Evolutionary conservation across 139 green algal species (phyloP).

Genomic region (Closterium sp.): DNA sequence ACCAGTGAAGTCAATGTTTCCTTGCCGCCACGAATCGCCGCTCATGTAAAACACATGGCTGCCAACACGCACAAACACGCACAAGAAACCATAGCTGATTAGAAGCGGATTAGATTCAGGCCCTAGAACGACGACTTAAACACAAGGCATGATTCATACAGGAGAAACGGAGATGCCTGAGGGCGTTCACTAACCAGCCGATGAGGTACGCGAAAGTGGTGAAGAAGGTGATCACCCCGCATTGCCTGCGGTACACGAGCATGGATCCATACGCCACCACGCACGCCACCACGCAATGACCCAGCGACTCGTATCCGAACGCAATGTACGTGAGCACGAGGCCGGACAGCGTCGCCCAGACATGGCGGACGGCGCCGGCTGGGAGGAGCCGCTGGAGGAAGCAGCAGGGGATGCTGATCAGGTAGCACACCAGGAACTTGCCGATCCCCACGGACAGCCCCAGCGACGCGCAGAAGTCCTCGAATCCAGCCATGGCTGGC

Average conservation of each 20-base stretch:
- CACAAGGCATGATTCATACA: no score
- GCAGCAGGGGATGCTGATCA: not conserved
- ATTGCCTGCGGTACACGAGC: slow-evolving; percentile 8
- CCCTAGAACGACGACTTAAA: not conserved
- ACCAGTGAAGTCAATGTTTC: slow-evolving; percentile 44
- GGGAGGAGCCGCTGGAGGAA: slow-evolving; percentile 5
- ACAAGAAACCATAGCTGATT: not conserved
- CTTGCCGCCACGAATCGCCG: slow-evolving; percentile 39
- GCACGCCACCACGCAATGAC: slow-evolving; percentile 11
- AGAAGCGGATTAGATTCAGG: not conserved
- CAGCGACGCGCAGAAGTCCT: not conserved
- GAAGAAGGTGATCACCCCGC: slow-evolving; percentile 14
- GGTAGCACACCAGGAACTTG: slow-evolving; percentile 14
- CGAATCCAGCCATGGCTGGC: not conserved
- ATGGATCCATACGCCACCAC: slow-evolving; percentile 29
- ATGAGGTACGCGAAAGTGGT: slow-evolving; percentile 31
- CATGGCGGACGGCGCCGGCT: slow-evolving; percentile 12
- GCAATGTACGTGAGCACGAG: slow-evolving; percentile 14
- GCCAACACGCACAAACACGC: not conserved
- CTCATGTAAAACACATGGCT: slow-evolving; percentile 45
- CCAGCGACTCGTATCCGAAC: slow-evolving; percentile 10
- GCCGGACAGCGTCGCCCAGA: slow-evolving; percentile 3
- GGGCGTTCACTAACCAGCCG: slow-evolving; percentile 28
- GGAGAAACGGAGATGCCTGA: no score
- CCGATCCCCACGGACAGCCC: slow-evolving; percentile 7